Percentiles rank a stretch among this genome's conserved stretches.
These are phyloP conservation scores for Penicillium sp. DNA, from an alignment of 2,329 filamentous ascomycete species.

Conservation along the genomic window DNA sequence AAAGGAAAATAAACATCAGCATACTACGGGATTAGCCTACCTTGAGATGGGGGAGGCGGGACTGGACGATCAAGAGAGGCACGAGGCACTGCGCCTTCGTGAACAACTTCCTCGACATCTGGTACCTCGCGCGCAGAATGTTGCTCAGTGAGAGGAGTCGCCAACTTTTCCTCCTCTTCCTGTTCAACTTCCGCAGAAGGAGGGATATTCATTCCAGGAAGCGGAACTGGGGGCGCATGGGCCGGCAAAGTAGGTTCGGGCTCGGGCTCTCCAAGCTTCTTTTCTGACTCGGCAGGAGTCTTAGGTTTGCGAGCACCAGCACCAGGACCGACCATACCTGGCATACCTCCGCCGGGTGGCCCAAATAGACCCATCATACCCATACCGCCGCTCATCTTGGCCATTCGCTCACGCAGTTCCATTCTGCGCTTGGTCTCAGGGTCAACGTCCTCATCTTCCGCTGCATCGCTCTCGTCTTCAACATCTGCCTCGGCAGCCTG, in stretches of 20 bases:
- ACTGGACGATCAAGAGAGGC: constrained; percentile 45
- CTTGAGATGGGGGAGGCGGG: constrained; percentile 49
- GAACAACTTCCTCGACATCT: constrained; percentile 54
- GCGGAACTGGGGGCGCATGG: constrained; percentile 48
- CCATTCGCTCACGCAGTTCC: constrained; percentile 91
- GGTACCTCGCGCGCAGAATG: constrained; percentile 49
- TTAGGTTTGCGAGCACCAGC: constrained; percentile 51
- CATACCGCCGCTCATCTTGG: constrained; percentile 97
- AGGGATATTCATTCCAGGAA: constrained; percentile 67
- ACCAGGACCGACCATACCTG: constrained; percentile 51
- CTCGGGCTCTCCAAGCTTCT: constrained; percentile 34
- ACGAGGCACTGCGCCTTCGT: constrained; percentile 34
- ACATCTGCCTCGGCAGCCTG: constrained; percentile 48
- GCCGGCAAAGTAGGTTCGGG: constrained; percentile 32
- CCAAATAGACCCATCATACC: constrained; percentile 95
- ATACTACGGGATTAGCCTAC: constrained; percentile 40
- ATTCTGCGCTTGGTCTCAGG: constrained; percentile 81
- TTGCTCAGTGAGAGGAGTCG: constrained; percentile 43
- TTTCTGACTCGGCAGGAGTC: constrained; percentile 39
- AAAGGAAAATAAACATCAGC: not conserved
- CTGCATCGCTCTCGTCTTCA: constrained; percentile 64
- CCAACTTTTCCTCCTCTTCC: constrained; percentile 51
- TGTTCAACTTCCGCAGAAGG: constrained; percentile 48
- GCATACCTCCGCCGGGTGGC: constrained; percentile 61
- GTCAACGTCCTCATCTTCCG: constrained; percentile 81